Evolutionary conservation across 2,329 filamentous ascomycete species (phyloP).

Genomic region (Ceratocystis albifundus): DNA sequence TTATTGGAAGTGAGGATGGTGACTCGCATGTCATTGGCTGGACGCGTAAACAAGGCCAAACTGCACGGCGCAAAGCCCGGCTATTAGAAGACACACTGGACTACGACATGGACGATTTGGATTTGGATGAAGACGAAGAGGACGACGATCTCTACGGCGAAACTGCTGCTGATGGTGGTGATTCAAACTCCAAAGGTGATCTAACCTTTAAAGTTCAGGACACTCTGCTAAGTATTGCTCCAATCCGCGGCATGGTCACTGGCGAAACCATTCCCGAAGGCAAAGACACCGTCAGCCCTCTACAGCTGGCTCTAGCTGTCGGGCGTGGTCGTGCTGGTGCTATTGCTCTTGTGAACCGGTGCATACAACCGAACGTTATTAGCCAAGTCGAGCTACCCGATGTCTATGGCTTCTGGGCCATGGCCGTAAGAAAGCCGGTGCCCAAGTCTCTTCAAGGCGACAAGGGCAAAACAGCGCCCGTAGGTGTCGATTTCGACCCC

Average conservation of each 20-base stretch:
- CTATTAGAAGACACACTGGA: conserved; percentile 43
- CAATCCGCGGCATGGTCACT: conserved; percentile 62
- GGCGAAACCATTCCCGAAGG: conserved; percentile 44
- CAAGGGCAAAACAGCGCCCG: conserved; percentile 39
- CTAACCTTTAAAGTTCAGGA: conserved; percentile 70
- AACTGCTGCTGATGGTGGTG: conserved; percentile 24
- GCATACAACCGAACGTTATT: conserved; percentile 61
- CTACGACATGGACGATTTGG: conserved; percentile 36
- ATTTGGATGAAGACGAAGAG: conserved; percentile 47
- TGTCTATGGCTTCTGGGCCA: conserved; percentile 69
- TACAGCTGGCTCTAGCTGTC: conserved; percentile 49
- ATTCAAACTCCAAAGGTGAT: conserved; percentile 39
- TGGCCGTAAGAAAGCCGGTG: conserved; percentile 56
- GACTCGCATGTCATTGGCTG: conserved; percentile 77
- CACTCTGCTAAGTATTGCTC: conserved; percentile 62
- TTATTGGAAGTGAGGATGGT: conserved; percentile 72
- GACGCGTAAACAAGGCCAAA: conserved; percentile 52
- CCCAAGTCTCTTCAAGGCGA: conserved; percentile 43
- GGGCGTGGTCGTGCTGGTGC: conserved; percentile 57
- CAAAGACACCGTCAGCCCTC: conserved; percentile 24
- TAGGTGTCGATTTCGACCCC: conserved; percentile 40
- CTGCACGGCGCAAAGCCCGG: conserved; percentile 52
- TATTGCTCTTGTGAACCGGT: conserved; percentile 64
- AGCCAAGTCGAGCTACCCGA: conserved; percentile 61
- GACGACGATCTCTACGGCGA: conserved; percentile 50